Base-by-base conservation (phyloP, 768 basidiomycete genomes). In the Agrocybe praecox region DNA sequence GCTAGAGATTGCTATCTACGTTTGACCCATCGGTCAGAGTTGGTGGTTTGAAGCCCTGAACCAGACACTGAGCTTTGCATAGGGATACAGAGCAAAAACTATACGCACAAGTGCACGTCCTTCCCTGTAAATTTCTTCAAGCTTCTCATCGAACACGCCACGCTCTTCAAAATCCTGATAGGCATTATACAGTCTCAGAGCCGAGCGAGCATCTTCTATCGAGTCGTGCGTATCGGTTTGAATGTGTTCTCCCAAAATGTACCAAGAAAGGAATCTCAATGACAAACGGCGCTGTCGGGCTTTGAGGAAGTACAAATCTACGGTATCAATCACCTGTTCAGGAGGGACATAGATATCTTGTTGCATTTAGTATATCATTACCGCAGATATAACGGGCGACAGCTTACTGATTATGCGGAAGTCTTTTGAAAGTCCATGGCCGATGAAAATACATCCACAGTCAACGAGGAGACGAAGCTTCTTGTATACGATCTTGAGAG, bases 401-500 rank as follows among this genome's bases (percentile, higher is more conserved):
- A 43, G 18, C 92, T 69, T 63, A 96, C 96, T 99, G 75, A 98
- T 99, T 54, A 96, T 98, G 11, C 96, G 85, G 76, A 98, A 98
- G 70, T 99, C 97, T 68, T 98, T 98, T 15, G 94, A 90, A 17
- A 99, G 82, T 6, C 97, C 97, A 65, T 99, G 97, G 0, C 97
- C 97, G 53, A 98, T 90, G 69, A 99, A 99, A 56, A 94, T 90
- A 67, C 97, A 99, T 6, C 96, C 95, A 21, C 89, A 81, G 69
- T 99, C 97, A 18, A 98, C 95, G 5, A 98, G 79, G 18, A 96
- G 72, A 2, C 97, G 86, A 12, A 99, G 77, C 69, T 99, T 99
- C 80, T 98, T 98, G 76, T 98, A 99, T 2, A 95, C 97, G n/a
- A 96, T 83, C 67, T 99, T 99, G 56, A 98, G 76, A 0, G 97